A percentile compares a stretch with the other conserved stretches of the same genome.
phyloP scores from a whole-genome alignment of 1,139 yeast genomes.

The Saccharomycopsis hybrid region DNA sequence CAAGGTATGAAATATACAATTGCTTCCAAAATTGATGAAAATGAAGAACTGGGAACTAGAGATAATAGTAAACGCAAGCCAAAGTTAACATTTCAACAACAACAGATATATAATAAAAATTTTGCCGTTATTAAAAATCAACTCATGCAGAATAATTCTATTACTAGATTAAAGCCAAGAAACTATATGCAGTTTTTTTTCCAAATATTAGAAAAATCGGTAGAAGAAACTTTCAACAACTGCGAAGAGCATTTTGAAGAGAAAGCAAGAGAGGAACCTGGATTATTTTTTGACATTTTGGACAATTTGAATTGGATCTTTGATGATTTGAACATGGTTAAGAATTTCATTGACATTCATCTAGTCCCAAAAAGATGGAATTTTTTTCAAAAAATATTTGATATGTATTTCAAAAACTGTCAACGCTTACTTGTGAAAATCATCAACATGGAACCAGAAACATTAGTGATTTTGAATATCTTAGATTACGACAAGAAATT shows the following conservation, averaged over 20 bases:
- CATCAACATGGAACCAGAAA: constrained; percentile 68
- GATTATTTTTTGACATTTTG: constrained; percentile 43
- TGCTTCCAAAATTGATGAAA: constrained; percentile 20
- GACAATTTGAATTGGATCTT: constrained; percentile 80
- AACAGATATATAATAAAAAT: constrained; percentile 20
- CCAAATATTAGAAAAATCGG: constrained; percentile 51
- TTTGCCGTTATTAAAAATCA: constrained; percentile 19
- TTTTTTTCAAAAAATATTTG: constrained; percentile 54
- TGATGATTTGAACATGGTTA: constrained; percentile 61
- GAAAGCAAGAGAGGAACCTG: constrained; percentile 35
- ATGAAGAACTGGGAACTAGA: background rate
- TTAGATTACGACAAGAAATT: constrained; percentile 74
- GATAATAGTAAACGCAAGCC: constrained; percentile 2
- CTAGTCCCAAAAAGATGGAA: constrained; percentile 71
- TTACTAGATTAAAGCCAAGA: constrained; percentile 43
- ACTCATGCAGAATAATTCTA: constrained; percentile 20
- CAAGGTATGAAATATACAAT: constrained; percentile 19
- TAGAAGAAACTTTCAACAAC: constrained; percentile 60
- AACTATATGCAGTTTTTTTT: constrained; percentile 63
- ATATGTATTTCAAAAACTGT: constrained; percentile 62
- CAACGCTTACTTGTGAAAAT: constrained; percentile 57
- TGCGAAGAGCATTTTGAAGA: constrained; percentile 46
- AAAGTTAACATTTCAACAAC: constrained; percentile 20
- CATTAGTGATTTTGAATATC: constrained; percentile 53
- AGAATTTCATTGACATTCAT: constrained; percentile 26